Base-by-base conservation (phyloP, 805 yeast genomes). In the Tanozyma kutaoensis region DNA sequence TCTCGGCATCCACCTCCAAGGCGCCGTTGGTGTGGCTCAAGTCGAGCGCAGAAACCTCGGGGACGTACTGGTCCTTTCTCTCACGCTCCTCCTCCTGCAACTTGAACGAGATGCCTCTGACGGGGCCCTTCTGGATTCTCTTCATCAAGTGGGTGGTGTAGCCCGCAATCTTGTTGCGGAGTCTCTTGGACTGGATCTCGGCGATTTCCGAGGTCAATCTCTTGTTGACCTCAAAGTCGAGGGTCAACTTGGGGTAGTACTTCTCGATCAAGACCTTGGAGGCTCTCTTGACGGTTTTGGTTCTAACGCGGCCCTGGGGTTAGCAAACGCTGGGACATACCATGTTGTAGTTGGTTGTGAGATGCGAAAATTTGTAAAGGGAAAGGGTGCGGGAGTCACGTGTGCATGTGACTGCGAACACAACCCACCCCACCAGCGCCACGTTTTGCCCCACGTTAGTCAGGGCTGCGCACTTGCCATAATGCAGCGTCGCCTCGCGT, bases 231-330 rank as follows among this genome's bases (percentile, higher is more conserved):
- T 91, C 96, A 66, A 91, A 91, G 70, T 91, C 99, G 72, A 82
- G 70, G 54, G 97, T 88, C 69, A 91, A 84, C 75, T 93, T 91
- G 66, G 99, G 99, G 77, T 91, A 91, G 80, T 86, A 88, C 62
- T 93, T 81, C 77, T 91, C 99, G 63, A 91, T 91, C 69, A 93
- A 75, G 64, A 86, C 94, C 80, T 93, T 93, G 58, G 98, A 80
- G 69, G 99, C 97, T 74, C 97, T 82, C 84, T 91, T 91, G 69
- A 91, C 97, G 70, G 99, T 91, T 78, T 91, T 93, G 54, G 98
- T 91, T 80, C 98, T 86, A 77, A 93, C 98, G 69, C 97, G 91
- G 78, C 98, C 98, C 98, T n/a, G n/a, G n/a, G n/a, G n/a, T n/a
- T n/a, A n/a, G n/a, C n/a, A n/a, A n/a, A n/a, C n/a, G n/a, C n/a